A percentile compares a stretch with the other conserved stretches of the same genome.
Conservation (phyloP, 495 filamentous ascomycete genomes). For the Penicillium macrosclerotiorum region DNA sequence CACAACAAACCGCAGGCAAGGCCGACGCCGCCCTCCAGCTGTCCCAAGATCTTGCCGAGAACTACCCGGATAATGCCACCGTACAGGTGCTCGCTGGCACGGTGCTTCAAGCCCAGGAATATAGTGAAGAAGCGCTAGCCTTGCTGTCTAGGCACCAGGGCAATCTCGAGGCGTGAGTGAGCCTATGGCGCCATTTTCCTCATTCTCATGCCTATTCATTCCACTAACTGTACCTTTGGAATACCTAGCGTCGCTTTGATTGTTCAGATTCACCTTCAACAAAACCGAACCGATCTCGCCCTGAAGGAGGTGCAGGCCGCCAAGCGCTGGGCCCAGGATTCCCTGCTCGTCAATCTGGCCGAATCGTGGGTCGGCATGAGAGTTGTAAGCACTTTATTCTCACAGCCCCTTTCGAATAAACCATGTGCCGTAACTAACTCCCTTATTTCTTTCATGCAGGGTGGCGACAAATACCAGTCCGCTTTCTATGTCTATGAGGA, state of each 20-base stretch:
- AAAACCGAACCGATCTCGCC: constrained; percentile 88
- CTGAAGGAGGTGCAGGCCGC: constrained; percentile 86
- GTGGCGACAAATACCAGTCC: constrained; percentile 93
- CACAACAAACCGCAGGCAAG: constrained; percentile 62
- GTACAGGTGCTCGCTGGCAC: constrained; percentile 81
- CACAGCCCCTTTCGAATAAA: not conserved
- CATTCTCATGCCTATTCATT: not conserved
- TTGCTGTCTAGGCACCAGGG: constrained; percentile 81
- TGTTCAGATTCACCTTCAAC: constrained; percentile 86
- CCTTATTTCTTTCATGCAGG: constrained; percentile 46
- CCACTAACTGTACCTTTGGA: constrained; percentile 4
- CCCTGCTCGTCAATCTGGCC: constrained; percentile 86
- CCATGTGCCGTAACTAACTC: not conserved
- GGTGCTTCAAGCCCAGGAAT: constrained; percentile 71
- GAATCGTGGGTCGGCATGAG: constrained; percentile 93
- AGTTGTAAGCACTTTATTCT: constrained; percentile 56
- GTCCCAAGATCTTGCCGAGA: constrained; percentile 63
- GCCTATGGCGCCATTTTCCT: constrained; percentile 3
- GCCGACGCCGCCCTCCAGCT: constrained; percentile 57
- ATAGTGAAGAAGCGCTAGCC: constrained; percentile 77
- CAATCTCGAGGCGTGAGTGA: constrained; percentile 72
- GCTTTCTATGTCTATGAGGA: constrained; percentile 99
- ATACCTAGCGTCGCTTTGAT: constrained; percentile 63
- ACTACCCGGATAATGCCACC: constrained; percentile 66
- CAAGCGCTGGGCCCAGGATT: constrained; percentile 93